Conservation (phyloP, 2,329 filamentous ascomycete species). For the Aspergillus novoparasiticus region DNA sequence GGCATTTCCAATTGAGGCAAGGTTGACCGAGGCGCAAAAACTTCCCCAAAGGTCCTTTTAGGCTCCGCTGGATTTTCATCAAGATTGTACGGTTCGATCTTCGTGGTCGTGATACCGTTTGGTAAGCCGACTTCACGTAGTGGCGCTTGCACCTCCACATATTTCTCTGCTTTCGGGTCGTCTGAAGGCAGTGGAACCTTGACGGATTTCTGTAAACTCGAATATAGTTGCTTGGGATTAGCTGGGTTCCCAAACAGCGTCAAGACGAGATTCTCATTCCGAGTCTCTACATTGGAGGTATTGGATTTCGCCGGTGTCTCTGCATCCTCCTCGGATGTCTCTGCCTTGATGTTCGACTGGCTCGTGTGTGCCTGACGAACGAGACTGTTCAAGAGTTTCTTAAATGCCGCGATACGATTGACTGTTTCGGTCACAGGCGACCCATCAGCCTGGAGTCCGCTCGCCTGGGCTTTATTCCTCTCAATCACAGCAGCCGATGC, state of each 20-base stretch:
- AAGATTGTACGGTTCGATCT: conserved; percentile 58
- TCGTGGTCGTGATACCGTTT: conserved; percentile 71
- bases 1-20: conserved; percentile 45
- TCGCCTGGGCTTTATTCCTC: conserved; percentile 35
- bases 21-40: conserved; percentile 45
- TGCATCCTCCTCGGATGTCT: conserved; percentile 36
- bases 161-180: conserved; percentile 37
- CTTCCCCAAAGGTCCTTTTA: conserved; percentile 47
- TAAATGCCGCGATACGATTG: conserved; percentile 58
- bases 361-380: conserved; percentile 63
- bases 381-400: conserved; percentile 63
- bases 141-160: conserved; percentile 48
- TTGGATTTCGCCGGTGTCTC: conserved; percentile 41
- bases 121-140: conserved; percentile 70
- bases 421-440: conserved; percentile 38
- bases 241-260: conserved; percentile 77
- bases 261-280: conserved; percentile 63
- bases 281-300: conserved; percentile 41
- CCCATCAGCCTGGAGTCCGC: conserved; percentile 28
- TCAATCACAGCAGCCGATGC: conserved; percentile 42
- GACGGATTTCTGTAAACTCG: conserved; percentile 68
- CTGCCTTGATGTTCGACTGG: conserved; percentile 38
- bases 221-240: conserved; percentile 78
- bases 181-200: conserved; percentile 38
- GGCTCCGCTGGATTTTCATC: conserved; percentile 31